Evolutionary conservation across 495 filamentous ascomycete genomes (phyloP), one percentile per base, ranked within the genome.

Genomic region (Polyplosphaeria fusca): DNA sequence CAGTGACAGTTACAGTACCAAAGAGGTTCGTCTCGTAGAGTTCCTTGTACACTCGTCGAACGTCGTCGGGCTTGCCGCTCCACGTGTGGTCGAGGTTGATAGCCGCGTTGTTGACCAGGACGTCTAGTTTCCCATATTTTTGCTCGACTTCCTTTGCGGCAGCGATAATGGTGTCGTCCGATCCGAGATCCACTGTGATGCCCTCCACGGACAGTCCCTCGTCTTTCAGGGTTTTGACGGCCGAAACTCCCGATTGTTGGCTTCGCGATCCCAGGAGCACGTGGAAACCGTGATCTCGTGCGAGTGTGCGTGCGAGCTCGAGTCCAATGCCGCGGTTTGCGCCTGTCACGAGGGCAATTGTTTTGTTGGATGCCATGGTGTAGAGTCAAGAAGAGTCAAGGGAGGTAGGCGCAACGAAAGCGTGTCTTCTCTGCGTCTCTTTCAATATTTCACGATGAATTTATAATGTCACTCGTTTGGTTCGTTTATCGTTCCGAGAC

Each of bases 91-190:
- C 52, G 7, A 46, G 22, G 2, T 2, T 5, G 35, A 55, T 38
- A 14, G 14, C 52, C 24, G 52, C 52, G 25, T 55, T 55, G 27
- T 55, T 55, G 24, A 55, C 42, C 16, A 47, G 20, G 16, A 55
- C 47, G 22, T 55, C 42, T 11, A 55, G 24, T 23, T 25, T 22
- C 2, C 52, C 52, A 26, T 55, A 38, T 14, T 45, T 55, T 16
- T 20, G 9, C 19, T 37, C 24, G 9, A 55, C 52, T 25, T 45
- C 24, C 12, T 23, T 37, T 16, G 41, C 52, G 13, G 52, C 52
- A 2, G 25, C n/a, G 23, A 37, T 13, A 19, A 55, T 55, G 19
- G 52, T 43, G 14, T 5, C 18, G 40, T 55, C 26, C 27, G 26
- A 45, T 11, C 3, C 16, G 9, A 55, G 12, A 24, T 55, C 52